These are phyloP conservation scores for Penicillium coffeae DNA, from an alignment of 495 filamentous ascomycete genomes.

Conservation along the genomic window DNA sequence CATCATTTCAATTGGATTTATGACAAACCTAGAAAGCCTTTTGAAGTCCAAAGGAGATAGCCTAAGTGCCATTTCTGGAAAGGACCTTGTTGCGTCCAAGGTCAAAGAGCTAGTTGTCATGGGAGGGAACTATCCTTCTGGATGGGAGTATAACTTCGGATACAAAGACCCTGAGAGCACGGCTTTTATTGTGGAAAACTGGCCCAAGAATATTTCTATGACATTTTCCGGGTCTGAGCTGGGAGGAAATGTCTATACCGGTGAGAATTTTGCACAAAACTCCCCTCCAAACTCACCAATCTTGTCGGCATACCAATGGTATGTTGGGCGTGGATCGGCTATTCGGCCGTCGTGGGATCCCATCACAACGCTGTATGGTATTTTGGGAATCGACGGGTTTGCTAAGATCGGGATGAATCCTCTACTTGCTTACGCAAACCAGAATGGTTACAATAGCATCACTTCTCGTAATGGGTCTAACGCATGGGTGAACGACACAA, in stretches of 20 bases:
- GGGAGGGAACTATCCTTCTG: conserved; percentile 1
- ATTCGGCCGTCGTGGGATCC: conserved; percentile 3
- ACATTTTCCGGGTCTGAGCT: conserved; percentile 1
- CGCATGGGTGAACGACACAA: conserved; percentile 4
- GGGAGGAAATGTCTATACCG: not conserved
- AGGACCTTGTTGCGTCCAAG: not conserved
- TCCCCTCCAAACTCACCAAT: not conserved
- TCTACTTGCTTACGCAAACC: not conserved
- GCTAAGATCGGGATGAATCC: not conserved
- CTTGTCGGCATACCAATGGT: conserved; percentile 4
- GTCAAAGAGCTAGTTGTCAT: conserved; percentile 1
- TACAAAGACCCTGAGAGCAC: not conserved
- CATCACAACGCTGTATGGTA: conserved; percentile 2
- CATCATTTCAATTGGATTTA: conserved; percentile 1
- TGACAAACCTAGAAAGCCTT: not conserved
- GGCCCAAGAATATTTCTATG: not conserved
- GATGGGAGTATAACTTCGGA: conserved; percentile 2
- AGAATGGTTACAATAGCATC: not conserved
- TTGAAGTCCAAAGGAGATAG: not conserved
- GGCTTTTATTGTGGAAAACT: conserved; percentile 1
- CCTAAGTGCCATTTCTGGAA: not conserved
- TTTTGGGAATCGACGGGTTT: conserved; percentile 2
- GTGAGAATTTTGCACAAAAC: not conserved
- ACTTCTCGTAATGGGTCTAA: conserved; percentile 3
- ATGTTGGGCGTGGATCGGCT: conserved; percentile 4